Base-by-base conservation (phyloP, 2,329 filamentous ascomycete genomes). In the Alternaria ethzedia region DNA sequence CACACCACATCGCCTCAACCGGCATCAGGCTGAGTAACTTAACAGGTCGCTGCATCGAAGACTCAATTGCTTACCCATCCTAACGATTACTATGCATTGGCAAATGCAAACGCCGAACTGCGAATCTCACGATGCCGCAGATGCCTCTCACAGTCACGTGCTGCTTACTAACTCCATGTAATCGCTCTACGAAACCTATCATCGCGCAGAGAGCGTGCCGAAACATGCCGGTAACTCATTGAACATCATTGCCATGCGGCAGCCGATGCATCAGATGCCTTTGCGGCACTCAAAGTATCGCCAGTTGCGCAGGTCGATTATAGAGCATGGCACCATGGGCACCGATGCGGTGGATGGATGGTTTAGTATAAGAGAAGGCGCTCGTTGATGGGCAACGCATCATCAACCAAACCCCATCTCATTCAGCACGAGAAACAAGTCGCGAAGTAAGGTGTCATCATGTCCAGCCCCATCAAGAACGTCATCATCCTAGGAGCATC, bases 401-500 rank as follows among this genome's bases (percentile, higher is more conserved):
- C 49, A 23, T 8, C 13, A 23, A n/a, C 28, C 20, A 20, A 10
- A 21, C 10, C 32, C 30, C 12, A n/a, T 21, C 26, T 21, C 13
- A 21, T 17, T 25, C 17, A 45, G 12, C 28, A 23, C 25, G 15
- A 41, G n/a, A 32, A 28, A 13, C 20, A 10, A 26, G 28, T 52
- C 46, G 13, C 25, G 25, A 20, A 10, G 26, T 28, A 23, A n/a
- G 21, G 17, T 9, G 23, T 17, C 6, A 58, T 17, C 25, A 67
- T 65, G 59, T 54, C 67, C 5, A 21, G 51, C 6, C 9, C 45
- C 11, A 63, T 73, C n/a, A 66, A 70, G n/a, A 72, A 70, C 45
- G 64, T 75, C 51, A 62, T 72, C 30, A 62, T 75, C 26, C 85
- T 57, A 10, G 70, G 72, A 20, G 71, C 68, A 52, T 71, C 69